Base-by-base conservation (phyloP, 2,329 filamentous ascomycete species). In the Tolypocladium amazonense region DNA sequence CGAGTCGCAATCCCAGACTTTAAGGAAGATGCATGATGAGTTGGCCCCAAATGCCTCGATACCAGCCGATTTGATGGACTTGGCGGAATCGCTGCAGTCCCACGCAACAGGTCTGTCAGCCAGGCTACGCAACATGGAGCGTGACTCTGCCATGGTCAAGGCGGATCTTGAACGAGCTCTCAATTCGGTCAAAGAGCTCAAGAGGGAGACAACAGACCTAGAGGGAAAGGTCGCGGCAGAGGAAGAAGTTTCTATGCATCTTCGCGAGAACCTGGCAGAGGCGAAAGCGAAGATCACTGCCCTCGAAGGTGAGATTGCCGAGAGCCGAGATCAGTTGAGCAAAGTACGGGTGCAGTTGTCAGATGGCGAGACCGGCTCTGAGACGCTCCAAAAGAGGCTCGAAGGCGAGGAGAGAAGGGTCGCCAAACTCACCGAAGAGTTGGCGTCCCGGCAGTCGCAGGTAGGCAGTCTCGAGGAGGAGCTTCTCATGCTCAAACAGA, bases 321-420 rank as follows among this genome's bases (percentile, higher is more conserved):
- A 89, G 59, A 85, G 88, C 61, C 85, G 89, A 45, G 77, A 81
- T 18, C 88, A 94, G 65, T 79, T 96, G 27, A 82, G 81, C 60
- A 78, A 82, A 35, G 76, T 96, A 27, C 84, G 89, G 60, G 77
- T 79, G 20, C 88, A 88, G 70, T 87, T 96, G 68, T 85, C 88
- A 1, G 88, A 92, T 64, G 92, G 90, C 20, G 90, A 94, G 72
- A 92, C 87, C 3, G 91, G 91, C 6, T 92, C 90, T 0, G 90
- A 92, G 71, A 86, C 84, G 35, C 75, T 96, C 59, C 86, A 89
- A 59, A 88, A 87, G 72, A 84, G 86, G 59, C 79, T 95, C 4
- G 84, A 87, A 50, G 88, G 90, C 60, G 88, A 92, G 67, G 90
- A 96, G 72, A 79, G 77, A 60, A 89, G 86, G 71, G 82, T 90